phyloP scores from a whole-genome alignment of 305 asterid species.

The Fraxinus nigra region DNA sequence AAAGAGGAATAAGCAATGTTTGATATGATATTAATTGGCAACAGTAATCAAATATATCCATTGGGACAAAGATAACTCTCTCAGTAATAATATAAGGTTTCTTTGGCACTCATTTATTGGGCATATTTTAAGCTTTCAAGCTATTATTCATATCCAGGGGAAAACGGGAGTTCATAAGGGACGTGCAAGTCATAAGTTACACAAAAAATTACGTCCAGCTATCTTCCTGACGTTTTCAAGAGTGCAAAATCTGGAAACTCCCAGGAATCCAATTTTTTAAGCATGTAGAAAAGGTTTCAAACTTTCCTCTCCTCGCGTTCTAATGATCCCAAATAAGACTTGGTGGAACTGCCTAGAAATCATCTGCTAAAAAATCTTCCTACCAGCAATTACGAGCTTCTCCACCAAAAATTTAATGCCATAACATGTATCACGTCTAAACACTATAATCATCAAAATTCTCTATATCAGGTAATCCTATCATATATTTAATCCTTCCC shows the following conservation, averaged over 20 bases:
- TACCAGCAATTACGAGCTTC: not conserved
- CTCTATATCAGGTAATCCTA: not conserved
- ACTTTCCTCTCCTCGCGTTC: not conserved
- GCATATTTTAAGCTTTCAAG: not conserved
- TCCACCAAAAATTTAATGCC: not conserved
- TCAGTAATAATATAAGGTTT: not conserved
- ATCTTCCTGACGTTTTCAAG: not conserved
- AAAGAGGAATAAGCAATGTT: not conserved
- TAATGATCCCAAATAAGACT: not conserved
- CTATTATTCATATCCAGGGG: not conserved
- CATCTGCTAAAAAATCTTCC: not conserved
- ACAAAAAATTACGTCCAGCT: not conserved
- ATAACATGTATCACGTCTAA: not conserved
- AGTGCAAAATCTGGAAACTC: not conserved
- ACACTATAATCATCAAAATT: not conserved
- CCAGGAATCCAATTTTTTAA: not conserved
- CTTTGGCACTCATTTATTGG: not conserved
- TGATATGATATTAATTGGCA: not conserved
- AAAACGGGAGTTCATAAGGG: not conserved
- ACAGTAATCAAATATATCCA: not conserved
- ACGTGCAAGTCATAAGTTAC: not conserved
- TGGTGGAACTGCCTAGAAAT: not conserved
- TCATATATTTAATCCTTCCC: not conserved
- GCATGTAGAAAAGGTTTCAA: not conserved
- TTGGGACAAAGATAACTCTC: not conserved